Conservation (phyloP, 768 basidiomycete species). For the Steccherinum ochraceum region DNA sequence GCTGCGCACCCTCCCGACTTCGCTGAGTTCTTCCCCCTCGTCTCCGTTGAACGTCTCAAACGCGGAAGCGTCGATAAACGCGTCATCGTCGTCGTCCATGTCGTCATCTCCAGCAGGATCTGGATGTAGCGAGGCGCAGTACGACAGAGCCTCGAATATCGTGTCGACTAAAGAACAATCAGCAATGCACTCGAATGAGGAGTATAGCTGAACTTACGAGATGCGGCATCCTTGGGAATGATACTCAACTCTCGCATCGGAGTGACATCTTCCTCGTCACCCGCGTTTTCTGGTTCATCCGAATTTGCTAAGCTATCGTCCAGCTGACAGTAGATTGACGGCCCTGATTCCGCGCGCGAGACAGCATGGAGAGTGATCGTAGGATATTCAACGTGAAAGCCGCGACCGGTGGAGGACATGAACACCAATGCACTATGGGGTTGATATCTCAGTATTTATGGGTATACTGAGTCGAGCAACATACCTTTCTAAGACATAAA, state of each 20-base stretch:
- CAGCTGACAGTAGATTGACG: conserved; percentile 90
- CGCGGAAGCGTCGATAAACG: conserved; percentile 44
- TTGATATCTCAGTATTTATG: conserved; percentile 1
- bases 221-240: conserved; percentile 48
- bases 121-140: conserved; percentile 82
- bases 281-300: conserved; percentile 16
- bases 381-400: conserved; percentile 84
- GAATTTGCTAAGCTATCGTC: conserved; percentile 50
- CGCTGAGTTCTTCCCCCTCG: conserved; percentile 69
- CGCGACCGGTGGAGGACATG: conserved; percentile 61
- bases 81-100: conserved; percentile 35
- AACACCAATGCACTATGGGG: conserved; percentile 63
- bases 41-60: conserved; percentile 54
- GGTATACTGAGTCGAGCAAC: conserved; percentile 9
- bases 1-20: conserved; percentile 92
- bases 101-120: conserved; percentile 51
- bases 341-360: conserved; percentile 58
- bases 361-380: conserved; percentile 91
- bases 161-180: conserved; percentile 54
- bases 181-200: background rate
- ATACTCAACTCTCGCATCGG: conserved; percentile 81
- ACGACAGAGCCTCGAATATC: conserved; percentile 83
- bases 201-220: conserved; percentile 52
- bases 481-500: conserved; percentile 87
- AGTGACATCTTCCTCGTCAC: conserved; percentile 33